A percentile compares a stretch with the other conserved stretches of the same genome.
Conservation (phyloP, 768 basidiomycete genomes). For the Obba rivulosa region DNA sequence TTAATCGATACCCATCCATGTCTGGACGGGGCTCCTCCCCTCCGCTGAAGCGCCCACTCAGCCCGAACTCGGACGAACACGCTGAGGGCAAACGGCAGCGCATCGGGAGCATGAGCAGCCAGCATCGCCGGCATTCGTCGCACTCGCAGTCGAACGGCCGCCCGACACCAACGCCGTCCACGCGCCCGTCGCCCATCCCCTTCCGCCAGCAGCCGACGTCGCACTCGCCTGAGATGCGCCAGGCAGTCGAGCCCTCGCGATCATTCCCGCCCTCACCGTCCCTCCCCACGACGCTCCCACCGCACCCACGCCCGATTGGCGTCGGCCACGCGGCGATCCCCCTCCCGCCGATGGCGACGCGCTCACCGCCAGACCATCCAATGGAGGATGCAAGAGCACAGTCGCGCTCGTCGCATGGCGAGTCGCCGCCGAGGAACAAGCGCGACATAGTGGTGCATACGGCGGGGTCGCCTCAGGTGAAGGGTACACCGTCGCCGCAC, state of each 20-base stretch:
- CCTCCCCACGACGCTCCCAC: conserved; percentile 58
- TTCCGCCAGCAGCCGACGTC: conserved; percentile 68
- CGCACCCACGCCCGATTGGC: conserved; percentile 71
- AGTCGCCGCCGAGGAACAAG: conserved; percentile 43
- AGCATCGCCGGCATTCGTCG: conserved; percentile 48
- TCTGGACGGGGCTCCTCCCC: conserved; percentile 59
- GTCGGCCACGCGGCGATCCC: conserved; percentile 40
- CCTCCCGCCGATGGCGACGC: conserved; percentile 65
- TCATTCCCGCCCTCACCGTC: conserved; percentile 43
- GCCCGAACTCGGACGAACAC: conserved; percentile 58
- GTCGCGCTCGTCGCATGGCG: conserved; percentile 24
- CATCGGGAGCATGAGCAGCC: conserved; percentile 35
- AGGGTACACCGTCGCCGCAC: conserved; percentile 52
- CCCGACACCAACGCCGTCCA: conserved; percentile 50
- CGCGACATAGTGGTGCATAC: conserved; percentile 47
- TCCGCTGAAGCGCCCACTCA: conserved; percentile 63
- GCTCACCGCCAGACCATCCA: conserved; percentile 48
- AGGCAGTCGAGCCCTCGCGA: conserved; percentile 27
- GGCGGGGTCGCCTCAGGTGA: conserved; percentile 39
- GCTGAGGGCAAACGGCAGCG: conserved; percentile 59
- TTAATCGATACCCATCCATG: conserved; percentile 38
- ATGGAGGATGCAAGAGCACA: conserved; percentile 48
- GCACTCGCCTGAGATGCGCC: conserved; percentile 64
- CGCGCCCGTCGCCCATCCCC: conserved; percentile 65
- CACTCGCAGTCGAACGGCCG: conserved; percentile 40